Base-by-base conservation (phyloP, 768 basidiomycete species). In the Termitomyces sp. region DNA sequence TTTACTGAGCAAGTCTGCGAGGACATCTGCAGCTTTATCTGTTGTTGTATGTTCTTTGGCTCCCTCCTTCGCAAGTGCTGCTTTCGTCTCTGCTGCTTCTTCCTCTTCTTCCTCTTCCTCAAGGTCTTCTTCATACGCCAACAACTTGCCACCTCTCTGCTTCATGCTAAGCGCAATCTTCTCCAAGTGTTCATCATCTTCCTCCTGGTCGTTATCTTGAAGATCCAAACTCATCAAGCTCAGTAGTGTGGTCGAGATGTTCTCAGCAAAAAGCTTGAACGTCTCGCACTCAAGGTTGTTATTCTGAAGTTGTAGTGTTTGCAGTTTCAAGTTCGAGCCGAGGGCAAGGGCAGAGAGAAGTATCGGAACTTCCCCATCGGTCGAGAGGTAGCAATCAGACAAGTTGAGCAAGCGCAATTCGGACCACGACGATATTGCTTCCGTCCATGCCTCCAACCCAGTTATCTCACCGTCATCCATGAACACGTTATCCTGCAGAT, bases 401-500 rank as follows among this genome's bases (percentile, higher is more conserved):
- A 99, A 75, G 70, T 98, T 91, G 63, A 98, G 85, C n/a, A 80
- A 81, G 42, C 79, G 77, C 20, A 99, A 78, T 2, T 77, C 67
- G 0, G 88, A 80, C 88, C 97, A 90, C 4, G 80, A 78, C 0
- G 77, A 71, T 18, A 99, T 69, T 0, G 86, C 80, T 41, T 78
- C 75, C 2, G 89, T 84, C 82, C 85, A 85, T 1, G 80, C 82
- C 52, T 76, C 65, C 50, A 85, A 69, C 16, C 79, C 85, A 5
- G 69, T 66, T 32, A 70, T 61, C 78, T 79, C 65, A 67, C 85
- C 77, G 71, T 80, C 80, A n/a, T 75, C 79, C 20, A 83, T 84
- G 68, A 91, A 89, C 0, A 89, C 88, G 67, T 92, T 92, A 72
- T 98, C 97, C 71, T 98, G 94, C 48, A 99, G 74, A 78, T 99